Evolutionary conservation across 495 filamentous ascomycete genomes (phyloP).

Genomic region (Penicillium tannophilum): DNA sequence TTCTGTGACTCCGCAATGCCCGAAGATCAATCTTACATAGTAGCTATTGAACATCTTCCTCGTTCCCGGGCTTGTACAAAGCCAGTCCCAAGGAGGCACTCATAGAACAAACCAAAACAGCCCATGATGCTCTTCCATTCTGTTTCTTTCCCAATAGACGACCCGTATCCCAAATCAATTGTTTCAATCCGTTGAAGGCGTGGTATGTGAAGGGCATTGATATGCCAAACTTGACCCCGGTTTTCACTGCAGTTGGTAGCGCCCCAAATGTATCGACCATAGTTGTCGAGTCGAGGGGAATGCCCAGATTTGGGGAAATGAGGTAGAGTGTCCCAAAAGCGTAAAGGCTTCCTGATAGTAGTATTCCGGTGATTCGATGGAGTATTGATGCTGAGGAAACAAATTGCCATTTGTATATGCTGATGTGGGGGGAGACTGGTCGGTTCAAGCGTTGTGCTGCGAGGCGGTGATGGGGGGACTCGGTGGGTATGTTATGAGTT

Average conservation of each 20-base stretch:
- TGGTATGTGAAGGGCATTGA: slow-evolving; percentile 21
- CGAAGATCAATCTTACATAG: neutral
- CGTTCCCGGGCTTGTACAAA: slow-evolving; percentile 2
- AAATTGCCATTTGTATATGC: slow-evolving; percentile 78
- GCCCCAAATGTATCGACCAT: slow-evolving; percentile 68
- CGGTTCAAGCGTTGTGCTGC: slow-evolving; percentile 71
- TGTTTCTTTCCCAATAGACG: slow-evolving; percentile 10
- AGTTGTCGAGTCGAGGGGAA: slow-evolving; percentile 68
- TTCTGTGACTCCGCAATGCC: neutral
- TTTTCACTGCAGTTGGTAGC: slow-evolving; percentile 61
- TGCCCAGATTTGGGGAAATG: slow-evolving; percentile 68
- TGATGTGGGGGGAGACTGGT: slow-evolving; percentile 76
- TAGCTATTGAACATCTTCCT: neutral
- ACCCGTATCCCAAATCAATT: slow-evolving; percentile 19
- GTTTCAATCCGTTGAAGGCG: slow-evolving; percentile 20
- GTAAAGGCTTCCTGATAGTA: slow-evolving; percentile 60
- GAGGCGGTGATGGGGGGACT: slow-evolving; percentile 54
- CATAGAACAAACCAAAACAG: slow-evolving; percentile 15
- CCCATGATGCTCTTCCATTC: slow-evolving; percentile 15
- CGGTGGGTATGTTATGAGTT: slow-evolving; percentile 29
- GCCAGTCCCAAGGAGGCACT: slow-evolving; percentile 15
- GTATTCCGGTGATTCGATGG: slow-evolving; percentile 63
- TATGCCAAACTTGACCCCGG: slow-evolving; percentile 58
- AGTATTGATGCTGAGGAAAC: slow-evolving; percentile 54
- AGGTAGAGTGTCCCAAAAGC: slow-evolving; percentile 72